A percentile compares a stretch with the other conserved stretches of the same genome.
Evolutionary conservation across 2,329 filamentous ascomycete species (phyloP).

Genomic region (Botrytis fragariae): DNA sequence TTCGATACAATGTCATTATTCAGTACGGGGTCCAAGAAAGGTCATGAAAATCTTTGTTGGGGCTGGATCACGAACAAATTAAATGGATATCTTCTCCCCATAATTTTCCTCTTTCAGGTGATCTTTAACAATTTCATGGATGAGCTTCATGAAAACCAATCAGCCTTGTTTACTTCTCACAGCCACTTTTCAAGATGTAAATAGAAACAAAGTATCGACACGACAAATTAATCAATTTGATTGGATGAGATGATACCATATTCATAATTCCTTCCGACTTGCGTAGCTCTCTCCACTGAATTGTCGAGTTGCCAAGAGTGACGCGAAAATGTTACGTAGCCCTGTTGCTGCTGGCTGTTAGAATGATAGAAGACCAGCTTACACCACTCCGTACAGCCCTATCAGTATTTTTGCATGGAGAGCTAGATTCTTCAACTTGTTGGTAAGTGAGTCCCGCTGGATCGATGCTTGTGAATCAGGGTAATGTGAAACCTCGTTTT

Average conservation of each 20-base stretch:
- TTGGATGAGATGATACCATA: not conserved
- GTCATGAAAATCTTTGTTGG: not conserved
- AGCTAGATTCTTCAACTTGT: not conserved
- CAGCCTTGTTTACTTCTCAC: conserved; percentile 8
- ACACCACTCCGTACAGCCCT: not conserved
- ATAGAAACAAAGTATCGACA: conserved; percentile 10
- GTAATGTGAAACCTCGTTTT: not conserved
- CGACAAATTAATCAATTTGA: not conserved
- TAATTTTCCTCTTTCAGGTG: not conserved
- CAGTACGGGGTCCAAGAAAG: not conserved
- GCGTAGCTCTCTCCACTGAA: not conserved
- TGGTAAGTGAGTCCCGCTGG: not conserved
- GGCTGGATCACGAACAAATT: not conserved
- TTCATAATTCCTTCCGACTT: not conserved
- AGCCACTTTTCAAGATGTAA: conserved; percentile 9
- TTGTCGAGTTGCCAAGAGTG: conserved; percentile 6
- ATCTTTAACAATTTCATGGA: not conserved
- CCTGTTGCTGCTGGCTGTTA: not conserved
- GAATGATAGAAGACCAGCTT: not conserved
- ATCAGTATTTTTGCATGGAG: not conserved
- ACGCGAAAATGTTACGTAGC: conserved; percentile 15
- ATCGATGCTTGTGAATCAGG: not conserved
- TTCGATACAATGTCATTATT: not conserved
- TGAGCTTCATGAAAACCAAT: not conserved
- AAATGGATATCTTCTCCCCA: not conserved